Evolutionary conservation across 139 green algal species (phyloP), one percentile per base, ranked within the genome.

Genomic region (Chloropicon primus): DNA sequence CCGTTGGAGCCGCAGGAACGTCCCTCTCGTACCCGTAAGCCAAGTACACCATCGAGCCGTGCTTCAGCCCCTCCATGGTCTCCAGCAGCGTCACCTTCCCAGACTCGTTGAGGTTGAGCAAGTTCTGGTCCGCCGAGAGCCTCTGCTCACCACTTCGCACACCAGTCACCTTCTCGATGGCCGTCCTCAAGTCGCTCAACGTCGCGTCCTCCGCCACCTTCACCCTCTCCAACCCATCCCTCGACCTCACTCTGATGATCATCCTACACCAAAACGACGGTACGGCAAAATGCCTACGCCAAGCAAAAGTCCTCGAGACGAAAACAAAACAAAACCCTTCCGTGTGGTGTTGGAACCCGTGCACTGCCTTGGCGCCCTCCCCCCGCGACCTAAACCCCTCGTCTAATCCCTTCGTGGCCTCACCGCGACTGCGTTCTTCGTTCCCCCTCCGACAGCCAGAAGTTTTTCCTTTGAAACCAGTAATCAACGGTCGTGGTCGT

Each of bases 21-120:
- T 86, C 24, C 0, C 91, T 82, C 81, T 92, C 86, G 29, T 89
- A 88, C 78, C 82, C 77, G 82, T 94, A 94, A 1, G 87, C 76
- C 83, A 94, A 80, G 79, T 88, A 91, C 22, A 93, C 41, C 41
- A 62, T 62, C 5, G 41, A 62, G 10, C 41, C 41, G 41, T 62
- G 41, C 17, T 62, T 62, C 41, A 62, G 17, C 10, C 41, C 41
- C 41, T 62, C 41, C 41, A 17, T 62, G 41, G 10, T 62, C 41
- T 62, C 10, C 41, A 62, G 41, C 41, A 62, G 41, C 41, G 10
- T 62, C 10, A 62, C 41, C 41, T 62, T 62, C 41, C 10, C 41
- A 5, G 41, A 5, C 41, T 75, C 75, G 17, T 84, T 86, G 54
- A 62, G 72, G 23, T 81, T 87, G 72, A 98, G 85, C 81, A 98